phyloP scores from a whole-genome alignment of 306 rosid genomes.

The Vachellia pachyceras region DNA sequence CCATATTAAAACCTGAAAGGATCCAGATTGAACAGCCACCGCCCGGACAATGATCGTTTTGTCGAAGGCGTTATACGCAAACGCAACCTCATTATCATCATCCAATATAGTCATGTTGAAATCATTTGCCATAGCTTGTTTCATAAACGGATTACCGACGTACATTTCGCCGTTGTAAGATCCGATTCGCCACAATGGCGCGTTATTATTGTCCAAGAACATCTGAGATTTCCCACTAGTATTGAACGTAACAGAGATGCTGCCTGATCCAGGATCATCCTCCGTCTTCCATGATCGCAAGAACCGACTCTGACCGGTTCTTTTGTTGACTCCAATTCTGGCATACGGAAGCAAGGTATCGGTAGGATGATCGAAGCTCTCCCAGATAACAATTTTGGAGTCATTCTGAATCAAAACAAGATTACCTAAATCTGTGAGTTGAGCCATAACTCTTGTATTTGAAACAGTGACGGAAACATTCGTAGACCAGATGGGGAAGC shows the following conservation, averaged over 20 bases:
- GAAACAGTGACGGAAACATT: background rate
- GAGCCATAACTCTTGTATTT: background rate
- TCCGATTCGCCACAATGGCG: conserved; percentile 24
- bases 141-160: conserved; percentile 11
- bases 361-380: background rate
- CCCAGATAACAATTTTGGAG: background rate
- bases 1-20: conserved; percentile 44
- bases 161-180: conserved; percentile 16
- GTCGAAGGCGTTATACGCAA: conserved; percentile 22
- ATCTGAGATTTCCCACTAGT: conserved; percentile 5
- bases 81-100: conserved; percentile 3
- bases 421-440: background rate
- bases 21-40: conserved; percentile 44
- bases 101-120: background rate
- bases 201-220: background rate
- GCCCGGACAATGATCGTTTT: conserved; percentile 31
- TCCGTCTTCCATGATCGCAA: background rate
- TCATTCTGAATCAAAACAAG: background rate
- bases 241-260: background rate
- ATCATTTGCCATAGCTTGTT: background rate
- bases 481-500: background rate
- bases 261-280: background rate
- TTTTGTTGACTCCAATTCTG: background rate
- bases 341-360: background rate
- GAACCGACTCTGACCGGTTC: background rate